These are phyloP conservation scores for Acanthamoeba healyi DNA, from an alignment of 208 protist species.

Conservation along the genomic window DNA sequence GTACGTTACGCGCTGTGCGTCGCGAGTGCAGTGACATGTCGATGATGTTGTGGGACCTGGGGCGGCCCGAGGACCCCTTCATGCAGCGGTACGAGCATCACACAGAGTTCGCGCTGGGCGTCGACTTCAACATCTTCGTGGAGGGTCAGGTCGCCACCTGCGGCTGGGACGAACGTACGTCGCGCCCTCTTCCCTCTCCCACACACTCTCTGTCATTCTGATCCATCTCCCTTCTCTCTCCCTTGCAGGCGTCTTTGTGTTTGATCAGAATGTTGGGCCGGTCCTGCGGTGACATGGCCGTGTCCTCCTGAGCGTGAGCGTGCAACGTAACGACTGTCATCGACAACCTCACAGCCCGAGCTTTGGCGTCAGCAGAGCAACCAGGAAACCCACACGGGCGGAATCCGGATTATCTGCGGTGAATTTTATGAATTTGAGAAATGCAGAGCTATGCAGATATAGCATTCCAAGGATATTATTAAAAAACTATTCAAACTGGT, in stretches of 20 bases:
- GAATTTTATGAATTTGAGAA: not conserved
- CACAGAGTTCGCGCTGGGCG: slow-evolving; percentile 87
- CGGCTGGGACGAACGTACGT: slow-evolving; percentile 82
- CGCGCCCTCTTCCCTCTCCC: not conserved
- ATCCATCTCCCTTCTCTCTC: too few species aligned
- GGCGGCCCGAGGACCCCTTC: slow-evolving; percentile 78
- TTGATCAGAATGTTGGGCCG: slow-evolving; percentile 41
- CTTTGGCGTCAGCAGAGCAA: too few species aligned
- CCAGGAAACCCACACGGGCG: too few species aligned
- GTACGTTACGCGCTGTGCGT: too few species aligned
- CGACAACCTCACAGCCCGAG: too few species aligned
- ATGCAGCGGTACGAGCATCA: slow-evolving; percentile 83
- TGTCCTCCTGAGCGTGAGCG: not conserved
- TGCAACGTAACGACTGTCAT: too few species aligned
- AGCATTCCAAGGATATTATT: not conserved
- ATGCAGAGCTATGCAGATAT: not conserved
- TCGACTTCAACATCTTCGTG: slow-evolving; percentile 87
- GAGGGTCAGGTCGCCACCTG: slow-evolving; percentile 86
- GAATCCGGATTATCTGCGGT: too few species aligned
- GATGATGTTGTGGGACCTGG: slow-evolving; percentile 84
- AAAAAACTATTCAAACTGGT: not conserved
- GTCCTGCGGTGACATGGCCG: not conserved
- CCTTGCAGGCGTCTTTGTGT: slow-evolving; percentile 40
- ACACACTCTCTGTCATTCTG: too few species aligned
- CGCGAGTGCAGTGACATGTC: slow-evolving; percentile 84